Evolutionary conservation across 441 rosid species (phyloP).

Genomic region (Bruguiera hainesii): DNA sequence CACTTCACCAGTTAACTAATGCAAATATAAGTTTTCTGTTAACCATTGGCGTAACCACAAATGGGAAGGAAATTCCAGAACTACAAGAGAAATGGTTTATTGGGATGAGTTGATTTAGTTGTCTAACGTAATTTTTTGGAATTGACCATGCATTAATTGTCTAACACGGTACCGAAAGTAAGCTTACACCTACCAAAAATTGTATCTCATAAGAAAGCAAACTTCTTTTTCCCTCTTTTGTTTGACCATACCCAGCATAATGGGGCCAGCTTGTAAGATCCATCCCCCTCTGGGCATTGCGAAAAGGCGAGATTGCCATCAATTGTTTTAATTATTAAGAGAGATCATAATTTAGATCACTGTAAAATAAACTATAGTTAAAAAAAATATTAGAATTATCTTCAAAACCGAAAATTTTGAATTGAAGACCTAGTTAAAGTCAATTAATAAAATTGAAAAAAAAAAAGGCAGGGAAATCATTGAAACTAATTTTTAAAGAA

Average conservation of each 20-base stretch:
- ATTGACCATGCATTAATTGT: too few species aligned
- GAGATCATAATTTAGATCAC: not conserved
- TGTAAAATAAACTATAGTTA: constrained; percentile 5
- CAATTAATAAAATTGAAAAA: too few species aligned
- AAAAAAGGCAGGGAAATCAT: constrained; percentile 6
- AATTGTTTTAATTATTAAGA: constrained; percentile 5
- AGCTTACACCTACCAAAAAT: too few species aligned
- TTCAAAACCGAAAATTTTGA: too few species aligned
- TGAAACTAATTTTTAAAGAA: not conserved
- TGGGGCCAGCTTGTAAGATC: not conserved
- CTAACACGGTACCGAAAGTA: too few species aligned
- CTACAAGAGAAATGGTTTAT: too few species aligned
- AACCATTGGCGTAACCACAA: constrained; percentile 12
- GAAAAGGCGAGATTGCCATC: constrained; percentile 25
- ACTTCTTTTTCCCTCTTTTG: too few species aligned
- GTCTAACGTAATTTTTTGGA: too few species aligned
- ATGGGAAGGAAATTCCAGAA: not conserved
- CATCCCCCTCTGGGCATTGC: not conserved
- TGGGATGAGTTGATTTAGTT: too few species aligned
- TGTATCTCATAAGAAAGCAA: not conserved
- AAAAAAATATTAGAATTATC: too few species aligned
- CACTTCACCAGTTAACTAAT: not conserved
- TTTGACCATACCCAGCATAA: not conserved
- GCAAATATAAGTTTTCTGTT: constrained; percentile 1
- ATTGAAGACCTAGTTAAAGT: too few species aligned